phyloP scores from a whole-genome alignment of 2,329 filamentous ascomycete species.

The Mycosphaerelloides madeirae region DNA sequence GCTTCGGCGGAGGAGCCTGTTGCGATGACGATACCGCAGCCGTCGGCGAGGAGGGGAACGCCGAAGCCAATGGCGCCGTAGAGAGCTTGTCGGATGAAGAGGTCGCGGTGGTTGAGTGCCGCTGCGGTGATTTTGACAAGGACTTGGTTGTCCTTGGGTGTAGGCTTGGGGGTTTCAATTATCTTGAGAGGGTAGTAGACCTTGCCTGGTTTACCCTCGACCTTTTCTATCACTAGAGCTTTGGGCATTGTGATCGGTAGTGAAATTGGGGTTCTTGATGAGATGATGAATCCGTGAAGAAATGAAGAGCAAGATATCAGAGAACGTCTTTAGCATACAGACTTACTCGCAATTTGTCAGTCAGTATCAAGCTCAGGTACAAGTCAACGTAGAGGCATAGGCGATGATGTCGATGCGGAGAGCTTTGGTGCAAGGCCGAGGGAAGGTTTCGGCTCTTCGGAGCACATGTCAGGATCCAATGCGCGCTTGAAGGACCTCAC shows the following conservation, averaged over 20 bases:
- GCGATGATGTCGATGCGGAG: no score
- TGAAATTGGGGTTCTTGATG: no score
- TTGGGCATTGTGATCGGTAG: constrained; percentile 46
- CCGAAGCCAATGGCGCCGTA: constrained; percentile 82
- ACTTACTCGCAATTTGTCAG: no score
- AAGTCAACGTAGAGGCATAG: no score
- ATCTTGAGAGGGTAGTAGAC: constrained; percentile 71
- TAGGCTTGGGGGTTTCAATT: constrained; percentile 58
- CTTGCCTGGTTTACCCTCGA: constrained; percentile 78
- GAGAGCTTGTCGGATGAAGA: constrained; percentile 87
- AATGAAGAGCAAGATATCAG: no score
- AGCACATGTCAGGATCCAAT: no score
- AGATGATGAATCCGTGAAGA: no score
- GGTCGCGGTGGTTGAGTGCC: constrained; percentile 89
- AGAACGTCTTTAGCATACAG: no score
- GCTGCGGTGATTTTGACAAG: constrained; percentile 72
- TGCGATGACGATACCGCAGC: constrained; percentile 66
- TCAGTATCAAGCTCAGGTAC: no score
- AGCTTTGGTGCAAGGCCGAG: no score
- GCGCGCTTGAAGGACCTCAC: no score
- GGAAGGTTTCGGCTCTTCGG: no score
- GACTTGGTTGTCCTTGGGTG: constrained; percentile 57
- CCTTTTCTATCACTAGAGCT: constrained; percentile 60
- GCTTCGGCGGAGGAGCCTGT: constrained; percentile 55
- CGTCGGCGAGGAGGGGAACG: constrained; percentile 76